phyloP scores from a whole-genome alignment of 2,329 filamentous ascomycete species.

The Ophiostoma sp. region DNA sequence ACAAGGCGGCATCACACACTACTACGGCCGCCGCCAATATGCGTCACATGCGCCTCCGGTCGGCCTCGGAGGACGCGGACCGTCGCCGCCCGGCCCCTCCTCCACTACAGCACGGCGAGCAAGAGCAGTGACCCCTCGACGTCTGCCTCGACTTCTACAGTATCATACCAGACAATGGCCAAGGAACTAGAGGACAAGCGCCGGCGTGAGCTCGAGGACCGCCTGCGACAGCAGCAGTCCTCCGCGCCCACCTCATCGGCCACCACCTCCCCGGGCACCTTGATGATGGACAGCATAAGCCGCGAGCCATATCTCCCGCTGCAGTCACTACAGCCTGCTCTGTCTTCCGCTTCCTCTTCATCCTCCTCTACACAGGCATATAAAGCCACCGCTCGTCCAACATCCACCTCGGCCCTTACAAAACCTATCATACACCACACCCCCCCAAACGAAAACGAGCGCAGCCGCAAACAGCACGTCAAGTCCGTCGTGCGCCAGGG shows the following conservation, averaged over 20 bases:
- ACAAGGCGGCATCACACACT: constrained; percentile 6
- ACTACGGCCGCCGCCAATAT: neutral
- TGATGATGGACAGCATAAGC: constrained; percentile 29
- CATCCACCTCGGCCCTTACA: constrained; percentile 32
- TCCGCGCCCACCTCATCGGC: neutral
- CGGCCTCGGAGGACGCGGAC: neutral
- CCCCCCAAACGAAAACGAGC: constrained; percentile 27
- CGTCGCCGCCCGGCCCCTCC: neutral
- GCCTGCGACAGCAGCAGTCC: neutral
- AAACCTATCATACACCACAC: constrained; percentile 28
- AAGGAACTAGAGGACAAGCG: constrained; percentile 16
- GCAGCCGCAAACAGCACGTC: constrained; percentile 28
- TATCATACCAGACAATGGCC: constrained; percentile 18
- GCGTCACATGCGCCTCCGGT: neutral
- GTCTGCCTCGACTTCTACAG: neutral
- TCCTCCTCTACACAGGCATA: neutral
- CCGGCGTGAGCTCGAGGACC: constrained; percentile 4
- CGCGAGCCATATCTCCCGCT: constrained; percentile 26
- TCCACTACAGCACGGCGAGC: constrained; percentile 17
- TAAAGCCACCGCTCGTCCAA: neutral
- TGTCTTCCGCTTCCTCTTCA: neutral
- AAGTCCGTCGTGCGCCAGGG: constrained; percentile 36
- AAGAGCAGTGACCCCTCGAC: neutral
- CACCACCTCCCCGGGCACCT: constrained; percentile 22
- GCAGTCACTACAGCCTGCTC: neutral